Evolutionary conservation across 1,284 basidiomycete genomes (phyloP).

Genomic region (Irpex rosettiformis): DNA sequence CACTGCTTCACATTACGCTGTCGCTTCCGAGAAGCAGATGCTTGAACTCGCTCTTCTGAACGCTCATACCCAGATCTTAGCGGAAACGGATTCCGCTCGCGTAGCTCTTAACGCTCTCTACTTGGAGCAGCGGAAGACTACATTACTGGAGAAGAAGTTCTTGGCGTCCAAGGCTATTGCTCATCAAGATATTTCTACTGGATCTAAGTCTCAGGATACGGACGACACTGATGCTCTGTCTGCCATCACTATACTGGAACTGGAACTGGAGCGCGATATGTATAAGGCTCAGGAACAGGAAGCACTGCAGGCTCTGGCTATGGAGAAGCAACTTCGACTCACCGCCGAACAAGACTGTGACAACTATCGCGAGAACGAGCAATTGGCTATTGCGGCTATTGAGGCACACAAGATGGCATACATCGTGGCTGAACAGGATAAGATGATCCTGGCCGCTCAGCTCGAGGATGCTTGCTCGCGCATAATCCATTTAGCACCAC

Average conservation of each 20-base stretch:
- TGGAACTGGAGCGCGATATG: slow-evolving; percentile 2
- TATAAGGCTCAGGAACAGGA: not conserved
- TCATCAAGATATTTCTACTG: not conserved
- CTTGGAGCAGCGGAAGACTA: not conserved
- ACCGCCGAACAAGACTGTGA: not conserved
- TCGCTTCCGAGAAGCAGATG: not conserved
- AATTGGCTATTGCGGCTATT: not conserved
- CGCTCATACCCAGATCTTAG: not conserved
- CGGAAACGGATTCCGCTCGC: not conserved
- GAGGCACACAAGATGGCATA: not conserved
- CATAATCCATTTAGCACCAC: not conserved
- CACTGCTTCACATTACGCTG: not conserved
- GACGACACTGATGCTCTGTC: not conserved
- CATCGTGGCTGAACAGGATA: not conserved
- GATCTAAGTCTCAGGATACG: not conserved
- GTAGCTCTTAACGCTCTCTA: not conserved
- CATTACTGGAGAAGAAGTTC: not conserved
- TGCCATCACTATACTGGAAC: not conserved
- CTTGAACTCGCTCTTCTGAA: not conserved
- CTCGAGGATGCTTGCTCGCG: not conserved
- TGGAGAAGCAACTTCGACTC: not conserved
- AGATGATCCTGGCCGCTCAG: not conserved
- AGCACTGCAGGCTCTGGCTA: not conserved
- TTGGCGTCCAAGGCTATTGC: not conserved
- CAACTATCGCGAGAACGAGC: not conserved